Evolutionary conservation across 2,329 filamentous ascomycete genomes (phyloP).

Genomic region (Fusarium sp.): DNA sequence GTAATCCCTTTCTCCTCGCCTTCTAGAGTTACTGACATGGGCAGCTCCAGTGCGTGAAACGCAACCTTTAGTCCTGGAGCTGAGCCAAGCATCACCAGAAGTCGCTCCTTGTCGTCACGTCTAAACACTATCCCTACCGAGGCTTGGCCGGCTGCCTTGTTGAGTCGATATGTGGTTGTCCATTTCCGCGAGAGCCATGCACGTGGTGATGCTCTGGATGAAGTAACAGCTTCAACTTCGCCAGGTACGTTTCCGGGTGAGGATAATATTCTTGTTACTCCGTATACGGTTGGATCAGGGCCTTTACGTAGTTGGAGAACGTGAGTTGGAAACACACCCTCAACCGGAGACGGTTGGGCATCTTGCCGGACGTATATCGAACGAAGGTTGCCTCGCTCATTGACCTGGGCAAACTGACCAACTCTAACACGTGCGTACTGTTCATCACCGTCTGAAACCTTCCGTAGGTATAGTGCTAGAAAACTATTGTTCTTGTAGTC

Average conservation of each 20-base stretch:
- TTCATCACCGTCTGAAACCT: conserved; percentile 37
- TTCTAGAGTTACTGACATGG: not conserved
- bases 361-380: conserved; percentile 43
- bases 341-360: conserved; percentile 35
- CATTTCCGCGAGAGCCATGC: not conserved
- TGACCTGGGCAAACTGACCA: conserved; percentile 23
- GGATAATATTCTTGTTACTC: not conserved
- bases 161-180: not conserved
- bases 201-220: not conserved
- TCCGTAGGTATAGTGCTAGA: conserved; percentile 46
- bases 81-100: conserved; percentile 12
- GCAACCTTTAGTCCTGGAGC: conserved; percentile 1
- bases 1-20: not conserved
- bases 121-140: conserved; percentile 3
- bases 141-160: not conserved
- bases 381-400: conserved; percentile 33
- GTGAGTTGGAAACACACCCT: conserved; percentile 39
- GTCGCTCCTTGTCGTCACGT: not conserved
- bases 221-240: not conserved
- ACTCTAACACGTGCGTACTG: conserved; percentile 43
- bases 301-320: conserved; percentile 32
- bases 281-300: not conserved
- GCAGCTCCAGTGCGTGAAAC: conserved; percentile 4
- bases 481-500: conserved; percentile 45
- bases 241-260: not conserved